These are phyloP conservation scores for Ganoderma lucidum DNA, from an alignment of 1,284 basidiomycete genomes.

Conservation along the genomic window DNA sequence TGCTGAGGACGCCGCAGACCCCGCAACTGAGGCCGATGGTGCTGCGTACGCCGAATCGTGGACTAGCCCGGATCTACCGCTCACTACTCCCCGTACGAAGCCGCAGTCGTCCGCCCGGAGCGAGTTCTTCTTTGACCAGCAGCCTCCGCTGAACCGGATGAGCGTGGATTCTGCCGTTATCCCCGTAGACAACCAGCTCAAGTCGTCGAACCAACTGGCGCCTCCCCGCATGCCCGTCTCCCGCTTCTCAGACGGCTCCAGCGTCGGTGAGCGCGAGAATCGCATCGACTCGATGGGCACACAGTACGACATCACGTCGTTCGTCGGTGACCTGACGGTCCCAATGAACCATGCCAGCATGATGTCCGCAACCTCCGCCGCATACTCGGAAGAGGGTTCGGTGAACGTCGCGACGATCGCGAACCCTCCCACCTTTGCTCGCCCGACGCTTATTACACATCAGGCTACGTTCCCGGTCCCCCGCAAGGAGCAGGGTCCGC, in stretches of 20 bases:
- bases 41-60: conserved; percentile 21
- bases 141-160: conserved; percentile 56
- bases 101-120: conserved; percentile 51
- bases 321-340: conserved; percentile 56
- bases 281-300: conserved; percentile 57
- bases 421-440: conserved; percentile 22
- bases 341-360: conserved; percentile 31
- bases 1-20: too few relatives aligned
- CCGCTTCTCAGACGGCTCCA: conserved; percentile 44
- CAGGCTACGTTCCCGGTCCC: neutral
- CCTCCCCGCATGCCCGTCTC: conserved; percentile 23
- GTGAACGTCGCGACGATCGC: conserved; percentile 27
- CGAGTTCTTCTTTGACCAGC: conserved; percentile 72
- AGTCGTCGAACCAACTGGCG: conserved; percentile 10
- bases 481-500: neutral
- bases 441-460: conserved; percentile 27
- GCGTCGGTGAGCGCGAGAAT: conserved; percentile 28
- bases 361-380: conserved; percentile 24
- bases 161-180: conserved; percentile 30
- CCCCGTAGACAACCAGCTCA: neutral
- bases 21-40: conserved; percentile 8
- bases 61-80: conserved; percentile 30
- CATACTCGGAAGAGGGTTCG: conserved; percentile 28
- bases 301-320: conserved; percentile 78
- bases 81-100: conserved; percentile 35